These are phyloP conservation scores for Pythium oligandrum DNA, from an alignment of 352 stramenopile species.

Conservation along the genomic window DNA sequence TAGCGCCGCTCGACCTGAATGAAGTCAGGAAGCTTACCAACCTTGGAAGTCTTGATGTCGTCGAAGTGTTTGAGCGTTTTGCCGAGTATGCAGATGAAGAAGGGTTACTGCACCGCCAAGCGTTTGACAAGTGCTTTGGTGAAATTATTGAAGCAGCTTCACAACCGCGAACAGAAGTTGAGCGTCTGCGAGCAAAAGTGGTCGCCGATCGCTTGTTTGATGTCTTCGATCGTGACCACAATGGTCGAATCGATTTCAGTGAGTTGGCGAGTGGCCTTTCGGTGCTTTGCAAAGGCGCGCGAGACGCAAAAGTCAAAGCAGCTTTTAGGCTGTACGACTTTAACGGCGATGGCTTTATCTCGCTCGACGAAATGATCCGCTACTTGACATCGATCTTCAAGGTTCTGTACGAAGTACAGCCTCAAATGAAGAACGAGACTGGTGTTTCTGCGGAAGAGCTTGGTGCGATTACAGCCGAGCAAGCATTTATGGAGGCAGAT, in stretches of 20 bases:
- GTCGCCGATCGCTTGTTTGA: constrained; percentile 72
- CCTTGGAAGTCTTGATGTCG: constrained; percentile 74
- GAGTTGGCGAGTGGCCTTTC: constrained; percentile 81
- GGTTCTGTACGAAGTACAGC: constrained; percentile 81
- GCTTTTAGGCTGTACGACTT: constrained; percentile 85
- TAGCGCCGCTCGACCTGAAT: constrained; percentile 67
- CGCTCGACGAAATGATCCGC: constrained; percentile 79
- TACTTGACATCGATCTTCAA: constrained; percentile 88
- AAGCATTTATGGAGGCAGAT: constrained; percentile 84
- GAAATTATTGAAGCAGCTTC: constrained; percentile 66
- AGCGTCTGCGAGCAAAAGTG: constrained; percentile 63
- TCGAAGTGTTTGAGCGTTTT: constrained; percentile 85
- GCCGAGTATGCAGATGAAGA: constrained; percentile 59
- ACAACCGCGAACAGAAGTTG: constrained; percentile 54
- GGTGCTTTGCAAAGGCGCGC: constrained; percentile 76
- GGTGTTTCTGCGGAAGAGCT: constrained; percentile 71
- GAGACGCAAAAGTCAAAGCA: constrained; percentile 78
- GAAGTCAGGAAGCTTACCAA: constrained; percentile 84
- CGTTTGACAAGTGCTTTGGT: constrained; percentile 73
- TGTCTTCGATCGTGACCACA: constrained; percentile 74
- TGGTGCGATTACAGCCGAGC: constrained; percentile 71
- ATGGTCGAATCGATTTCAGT: constrained; percentile 82
- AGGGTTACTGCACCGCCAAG: constrained; percentile 50
- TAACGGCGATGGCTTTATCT: constrained; percentile 83
- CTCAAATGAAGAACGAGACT: constrained; percentile 59